phyloP scores from a whole-genome alignment of 768 basidiomycete genomes.

The Galerina sulciceps region DNA sequence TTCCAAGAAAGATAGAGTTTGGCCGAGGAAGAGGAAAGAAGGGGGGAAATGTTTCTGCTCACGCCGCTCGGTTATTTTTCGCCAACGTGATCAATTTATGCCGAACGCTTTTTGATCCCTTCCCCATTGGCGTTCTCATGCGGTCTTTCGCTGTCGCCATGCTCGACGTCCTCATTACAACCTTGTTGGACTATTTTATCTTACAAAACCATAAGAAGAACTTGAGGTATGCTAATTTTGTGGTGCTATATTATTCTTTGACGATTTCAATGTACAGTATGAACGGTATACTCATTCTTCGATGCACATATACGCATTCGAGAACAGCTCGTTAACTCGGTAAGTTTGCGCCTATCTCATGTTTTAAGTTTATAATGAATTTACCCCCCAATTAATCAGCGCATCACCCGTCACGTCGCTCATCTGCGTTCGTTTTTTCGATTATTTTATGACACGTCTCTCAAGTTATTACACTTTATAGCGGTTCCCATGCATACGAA shows the following conservation, averaged over 20 bases:
- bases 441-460: slow-evolving; percentile 20
- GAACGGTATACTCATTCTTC: slow-evolving; percentile 48
- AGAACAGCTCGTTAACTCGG: slow-evolving; percentile 50
- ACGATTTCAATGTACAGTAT: slow-evolving; percentile 32
- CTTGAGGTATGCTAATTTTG: slow-evolving; percentile 30
- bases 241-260: not conserved
- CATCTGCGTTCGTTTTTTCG: slow-evolving; percentile 5
- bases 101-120: not conserved
- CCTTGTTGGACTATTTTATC: slow-evolving; percentile 45
- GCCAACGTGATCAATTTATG: no score
- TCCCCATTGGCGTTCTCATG: slow-evolving; percentile 41
- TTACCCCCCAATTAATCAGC: not conserved
- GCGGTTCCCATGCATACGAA: slow-evolving; percentile 54
- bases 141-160: slow-evolving; percentile 50
- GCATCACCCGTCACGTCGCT: not conserved
- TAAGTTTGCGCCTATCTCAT: not conserved
- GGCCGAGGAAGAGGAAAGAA: no score
- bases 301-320: slow-evolving; percentile 55
- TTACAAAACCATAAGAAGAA: slow-evolving; percentile 40
- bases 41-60: no score
- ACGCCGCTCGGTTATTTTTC: no score
- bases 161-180: slow-evolving; percentile 53
- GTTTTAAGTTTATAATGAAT: not conserved
- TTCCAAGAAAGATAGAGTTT: no score
- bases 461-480: slow-evolving; percentile 17